Base-by-base conservation (phyloP, 371 early-diverging fungal genomes). In the Mucor circinelloides region DNA sequence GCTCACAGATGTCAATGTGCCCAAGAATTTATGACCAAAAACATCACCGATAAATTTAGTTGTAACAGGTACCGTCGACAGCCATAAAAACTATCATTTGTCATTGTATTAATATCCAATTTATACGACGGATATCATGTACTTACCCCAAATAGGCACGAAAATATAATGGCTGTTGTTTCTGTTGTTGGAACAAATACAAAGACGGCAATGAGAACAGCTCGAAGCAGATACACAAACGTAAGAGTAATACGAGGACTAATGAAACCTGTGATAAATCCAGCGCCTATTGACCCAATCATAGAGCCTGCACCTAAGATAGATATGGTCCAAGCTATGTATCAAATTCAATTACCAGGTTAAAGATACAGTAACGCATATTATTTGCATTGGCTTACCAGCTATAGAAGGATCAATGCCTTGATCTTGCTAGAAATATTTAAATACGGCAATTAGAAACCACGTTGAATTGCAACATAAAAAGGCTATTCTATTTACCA, bases 71-170 rank as follows among this genome's bases (percentile, higher is more conserved):
- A 84, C 79, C 0, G 82, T 84, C 0, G 80, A 79, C 1, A 84
- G 58, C 77, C 76, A 84, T 2, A 73, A 13, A 21, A 75, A 52
- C 78, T 78, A 64, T n/a, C 23, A 21, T 3, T 0, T 21, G 0
- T 23, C 8, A 23, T 23, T 9, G 17, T 40, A 40, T n/a, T n/a
- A n/a, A n/a, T n/a, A n/a, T n/a, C n/a, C n/a, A n/a, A n/a, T n/a
- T n/a, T n/a, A n/a, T n/a, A n/a, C n/a, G n/a, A n/a, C n/a, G n/a
- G n/a, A n/a, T n/a, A n/a, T n/a, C n/a, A n/a, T n/a, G n/a, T n/a
- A 68, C 85, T 72, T 66, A 86, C 85, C 15, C 87, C 87, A 68
- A 86, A 77, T 15, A 87, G 82, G 46, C 84, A 82, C 2, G 85
- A 70, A 31, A 83, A 83, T 17, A 84, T 75, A 27, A 75, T 61